Conservation (phyloP, 805 yeast genomes). For the Millerozyma miso region DNA sequence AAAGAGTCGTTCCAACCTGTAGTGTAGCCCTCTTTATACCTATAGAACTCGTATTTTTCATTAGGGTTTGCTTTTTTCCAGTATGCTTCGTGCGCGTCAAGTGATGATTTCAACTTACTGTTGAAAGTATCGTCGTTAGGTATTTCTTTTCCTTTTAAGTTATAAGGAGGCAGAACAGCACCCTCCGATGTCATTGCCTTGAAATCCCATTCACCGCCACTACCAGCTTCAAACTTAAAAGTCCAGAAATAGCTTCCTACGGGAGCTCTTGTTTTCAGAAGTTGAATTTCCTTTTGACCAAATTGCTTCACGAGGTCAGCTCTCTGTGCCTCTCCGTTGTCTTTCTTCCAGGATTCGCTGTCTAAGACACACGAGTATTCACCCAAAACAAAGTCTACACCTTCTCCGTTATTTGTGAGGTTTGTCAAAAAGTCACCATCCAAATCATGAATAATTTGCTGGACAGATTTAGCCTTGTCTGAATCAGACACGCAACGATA, state of each 20-base stretch:
- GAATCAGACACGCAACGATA: slow-evolving; percentile 80
- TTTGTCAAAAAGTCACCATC: slow-evolving; percentile 46
- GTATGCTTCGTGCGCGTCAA: slow-evolving; percentile 51
- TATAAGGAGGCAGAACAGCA: slow-evolving; percentile 27
- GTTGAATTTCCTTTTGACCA: slow-evolving; percentile 52
- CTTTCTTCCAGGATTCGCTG: slow-evolving; percentile 65
- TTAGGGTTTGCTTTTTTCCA: slow-evolving; percentile 61
- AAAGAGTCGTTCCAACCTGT: slow-evolving; percentile 71
- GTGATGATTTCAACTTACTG: slow-evolving; percentile 32
- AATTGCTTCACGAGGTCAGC: slow-evolving; percentile 53
- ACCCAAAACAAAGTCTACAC: slow-evolving; percentile 75
- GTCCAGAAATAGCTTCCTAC: slow-evolving; percentile 91
- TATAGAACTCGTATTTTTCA: slow-evolving; percentile 71
- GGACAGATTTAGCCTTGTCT: slow-evolving; percentile 65
- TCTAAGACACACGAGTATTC: slow-evolving; percentile 89
- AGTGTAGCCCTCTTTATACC: slow-evolving; percentile 74
- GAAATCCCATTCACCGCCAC: slow-evolving; percentile 97
- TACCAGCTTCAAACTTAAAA: slow-evolving; percentile 77
- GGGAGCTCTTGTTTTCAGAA: slow-evolving; percentile 50
- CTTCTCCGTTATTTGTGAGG: slow-evolving; percentile 36
- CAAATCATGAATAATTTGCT: slow-evolving; percentile 57
- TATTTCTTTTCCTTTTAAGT: slow-evolving; percentile 18
- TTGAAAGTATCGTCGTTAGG: slow-evolving; percentile 43
- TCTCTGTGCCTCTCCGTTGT: slow-evolving; percentile 39
- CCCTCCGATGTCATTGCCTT: slow-evolving; percentile 68